Evolutionary conservation across 2,329 filamentous ascomycete species (phyloP).

Genomic region (Aspergillus puulaauensis): DNA sequence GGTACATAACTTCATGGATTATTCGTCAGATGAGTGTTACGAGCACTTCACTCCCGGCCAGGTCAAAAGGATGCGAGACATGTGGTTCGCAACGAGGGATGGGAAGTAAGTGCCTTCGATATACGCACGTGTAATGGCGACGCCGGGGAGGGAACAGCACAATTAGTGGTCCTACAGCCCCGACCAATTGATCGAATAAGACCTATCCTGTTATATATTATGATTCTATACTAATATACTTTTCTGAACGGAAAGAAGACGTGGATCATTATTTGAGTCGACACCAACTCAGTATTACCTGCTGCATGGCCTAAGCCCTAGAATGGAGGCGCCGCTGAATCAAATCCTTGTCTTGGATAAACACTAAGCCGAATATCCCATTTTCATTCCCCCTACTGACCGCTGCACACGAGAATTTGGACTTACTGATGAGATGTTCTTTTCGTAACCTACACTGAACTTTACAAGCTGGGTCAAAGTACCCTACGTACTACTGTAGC

Average conservation of each 20-base stretch:
- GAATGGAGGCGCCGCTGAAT: too few species aligned
- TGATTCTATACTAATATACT: background rate
- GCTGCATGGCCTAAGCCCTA: too few species aligned
- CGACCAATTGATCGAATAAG: background rate
- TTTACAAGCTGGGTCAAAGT: too few species aligned
- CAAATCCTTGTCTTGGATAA: too few species aligned
- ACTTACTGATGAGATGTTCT: too few species aligned
- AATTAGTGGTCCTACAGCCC: background rate
- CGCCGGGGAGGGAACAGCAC: background rate
- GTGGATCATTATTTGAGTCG: background rate
- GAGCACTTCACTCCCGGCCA: conserved; percentile 52
- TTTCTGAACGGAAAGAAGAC: background rate
- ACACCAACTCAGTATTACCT: too few species aligned
- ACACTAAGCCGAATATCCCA: too few species aligned
- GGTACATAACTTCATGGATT: conserved; percentile 63
- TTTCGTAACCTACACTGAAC: too few species aligned
- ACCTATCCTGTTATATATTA: background rate
- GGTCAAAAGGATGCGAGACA: conserved; percentile 50
- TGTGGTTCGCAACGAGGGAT: conserved; percentile 48
- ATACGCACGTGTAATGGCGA: conserved; percentile 2
- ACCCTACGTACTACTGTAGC: too few species aligned
- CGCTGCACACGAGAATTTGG: too few species aligned
- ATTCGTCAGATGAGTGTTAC: conserved; percentile 57
- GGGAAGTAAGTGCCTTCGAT: conserved; percentile 27
- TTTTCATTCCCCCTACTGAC: too few species aligned